phyloP scores from a whole-genome alignment of 2,329 filamentous ascomycete species.

The Graphiopsis chlorocephala region DNA sequence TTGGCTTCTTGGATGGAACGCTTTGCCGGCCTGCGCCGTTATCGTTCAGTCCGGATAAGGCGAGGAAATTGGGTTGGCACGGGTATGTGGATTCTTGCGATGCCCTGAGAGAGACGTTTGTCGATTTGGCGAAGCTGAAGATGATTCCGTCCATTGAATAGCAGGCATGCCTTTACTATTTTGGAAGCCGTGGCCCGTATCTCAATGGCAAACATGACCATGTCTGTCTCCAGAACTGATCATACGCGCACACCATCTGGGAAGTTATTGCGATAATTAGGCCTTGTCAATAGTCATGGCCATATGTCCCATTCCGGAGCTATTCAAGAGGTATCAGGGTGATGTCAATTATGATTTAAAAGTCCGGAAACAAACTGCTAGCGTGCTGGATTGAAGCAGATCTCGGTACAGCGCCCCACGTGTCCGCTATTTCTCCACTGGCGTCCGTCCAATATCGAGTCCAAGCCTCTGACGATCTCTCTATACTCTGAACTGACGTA shows the following conservation, averaged over 20 bases:
- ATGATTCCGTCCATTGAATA: slow-evolving; percentile 40
- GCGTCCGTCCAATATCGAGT: background rate
- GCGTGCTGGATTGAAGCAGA: background rate
- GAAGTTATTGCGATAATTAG: too few species aligned
- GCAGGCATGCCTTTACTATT: too few species aligned
- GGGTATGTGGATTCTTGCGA: slow-evolving; percentile 48
- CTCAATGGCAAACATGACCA: too few species aligned
- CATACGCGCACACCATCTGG: too few species aligned
- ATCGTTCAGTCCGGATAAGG: slow-evolving; percentile 43
- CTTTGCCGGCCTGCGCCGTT: slow-evolving; percentile 35
- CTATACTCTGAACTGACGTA: background rate
- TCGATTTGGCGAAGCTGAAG: slow-evolving; percentile 43
- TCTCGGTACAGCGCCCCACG: background rate
- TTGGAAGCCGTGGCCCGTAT: too few species aligned
- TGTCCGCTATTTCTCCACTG: background rate
- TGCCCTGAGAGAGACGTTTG: slow-evolving; percentile 41
- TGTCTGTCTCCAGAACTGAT: too few species aligned
- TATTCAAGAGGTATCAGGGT: background rate
- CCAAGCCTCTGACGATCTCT: background rate
- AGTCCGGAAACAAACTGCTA: background rate
- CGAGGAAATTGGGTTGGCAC: slow-evolving; percentile 46
- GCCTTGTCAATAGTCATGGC: too few species aligned
- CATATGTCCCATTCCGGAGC: background rate
- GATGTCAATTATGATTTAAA: background rate
- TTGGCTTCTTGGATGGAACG: slow-evolving; percentile 47